phyloP scores from a whole-genome alignment of 2,329 filamentous ascomycete species.

The Alternaria dauci region DNA sequence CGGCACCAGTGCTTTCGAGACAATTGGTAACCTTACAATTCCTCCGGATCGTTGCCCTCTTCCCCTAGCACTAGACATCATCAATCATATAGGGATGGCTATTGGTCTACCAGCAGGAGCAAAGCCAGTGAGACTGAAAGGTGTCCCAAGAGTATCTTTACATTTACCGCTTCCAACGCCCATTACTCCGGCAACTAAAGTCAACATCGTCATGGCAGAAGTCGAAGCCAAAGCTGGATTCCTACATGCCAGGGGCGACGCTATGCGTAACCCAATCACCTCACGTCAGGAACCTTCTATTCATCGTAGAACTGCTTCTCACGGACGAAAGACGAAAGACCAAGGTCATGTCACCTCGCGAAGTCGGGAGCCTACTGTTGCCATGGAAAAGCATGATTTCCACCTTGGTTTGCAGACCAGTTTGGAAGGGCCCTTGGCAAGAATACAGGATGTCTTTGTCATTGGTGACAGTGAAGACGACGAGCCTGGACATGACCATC shows the following conservation, averaged over 20 bases:
- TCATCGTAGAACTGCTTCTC: neutral
- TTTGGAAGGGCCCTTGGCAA: neutral
- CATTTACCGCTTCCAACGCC: neutral
- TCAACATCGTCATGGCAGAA: neutral
- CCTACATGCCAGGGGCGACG: neutral
- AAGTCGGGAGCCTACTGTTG: neutral
- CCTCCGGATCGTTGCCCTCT: neutral
- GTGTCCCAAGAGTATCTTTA: neutral
- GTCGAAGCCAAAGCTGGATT: neutral
- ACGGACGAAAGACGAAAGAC: neutral
- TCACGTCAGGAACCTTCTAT: neutral
- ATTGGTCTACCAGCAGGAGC: neutral
- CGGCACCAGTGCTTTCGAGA: neutral
- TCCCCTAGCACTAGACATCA: neutral
- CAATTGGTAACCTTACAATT: neutral
- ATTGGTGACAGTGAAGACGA: neutral
- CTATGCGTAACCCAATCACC: no score
- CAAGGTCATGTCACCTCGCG: neutral
- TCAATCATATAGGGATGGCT: neutral
- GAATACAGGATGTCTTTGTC: neutral
- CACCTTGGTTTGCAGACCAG: neutral
- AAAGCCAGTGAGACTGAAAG: neutral
- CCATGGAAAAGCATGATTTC: neutral
- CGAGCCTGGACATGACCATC: neutral
- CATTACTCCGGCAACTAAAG: neutral